These are phyloP conservation scores for Artemisia argyi DNA, from an alignment of 129 eudicot species.

Conservation along the genomic window DNA sequence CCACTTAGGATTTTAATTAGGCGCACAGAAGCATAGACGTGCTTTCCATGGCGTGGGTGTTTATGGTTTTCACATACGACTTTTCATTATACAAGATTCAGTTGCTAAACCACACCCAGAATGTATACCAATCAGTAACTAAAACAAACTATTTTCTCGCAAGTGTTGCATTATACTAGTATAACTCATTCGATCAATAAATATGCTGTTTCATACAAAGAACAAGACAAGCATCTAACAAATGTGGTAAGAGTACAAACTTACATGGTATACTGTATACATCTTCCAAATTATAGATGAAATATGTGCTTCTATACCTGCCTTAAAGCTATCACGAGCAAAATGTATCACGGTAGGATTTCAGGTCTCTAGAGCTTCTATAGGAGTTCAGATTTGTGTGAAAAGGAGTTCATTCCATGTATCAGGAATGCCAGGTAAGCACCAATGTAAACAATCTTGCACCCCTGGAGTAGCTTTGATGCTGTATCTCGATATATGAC, in stretches of 20 bases:
- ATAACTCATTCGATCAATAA: slow-evolving; percentile 14
- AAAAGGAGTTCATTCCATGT: slow-evolving; percentile 48
- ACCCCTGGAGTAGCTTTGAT: slow-evolving; percentile 34
- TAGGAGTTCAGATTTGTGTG: slow-evolving; percentile 32
- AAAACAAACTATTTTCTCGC: no score
- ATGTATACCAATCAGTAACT: no score
- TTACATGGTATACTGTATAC: background rate
- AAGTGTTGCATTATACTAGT: slow-evolving; percentile 16
- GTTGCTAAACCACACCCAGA: no score
- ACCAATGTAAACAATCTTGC: slow-evolving; percentile 54
- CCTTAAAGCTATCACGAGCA: no score
- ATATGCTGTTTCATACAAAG: background rate
- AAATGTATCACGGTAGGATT: background rate
- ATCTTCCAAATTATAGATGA: no score
- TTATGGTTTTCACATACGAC: no score
- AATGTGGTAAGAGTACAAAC: slow-evolving; percentile 5
- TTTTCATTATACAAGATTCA: no score
- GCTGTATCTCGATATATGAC: slow-evolving; percentile 47
- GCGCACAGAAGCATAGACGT: no score
- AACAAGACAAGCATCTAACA: background rate
- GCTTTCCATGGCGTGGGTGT: no score
- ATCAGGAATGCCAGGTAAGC: slow-evolving; percentile 48
- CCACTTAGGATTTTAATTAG: no score
- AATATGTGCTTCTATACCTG: no score
- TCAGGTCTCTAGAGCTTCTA: background rate